Percentiles rank a stretch among this genome's conserved stretches.
phyloP scores from a whole-genome alignment of 495 filamentous ascomycete genomes.

The Neurospora sublineolata region DNA sequence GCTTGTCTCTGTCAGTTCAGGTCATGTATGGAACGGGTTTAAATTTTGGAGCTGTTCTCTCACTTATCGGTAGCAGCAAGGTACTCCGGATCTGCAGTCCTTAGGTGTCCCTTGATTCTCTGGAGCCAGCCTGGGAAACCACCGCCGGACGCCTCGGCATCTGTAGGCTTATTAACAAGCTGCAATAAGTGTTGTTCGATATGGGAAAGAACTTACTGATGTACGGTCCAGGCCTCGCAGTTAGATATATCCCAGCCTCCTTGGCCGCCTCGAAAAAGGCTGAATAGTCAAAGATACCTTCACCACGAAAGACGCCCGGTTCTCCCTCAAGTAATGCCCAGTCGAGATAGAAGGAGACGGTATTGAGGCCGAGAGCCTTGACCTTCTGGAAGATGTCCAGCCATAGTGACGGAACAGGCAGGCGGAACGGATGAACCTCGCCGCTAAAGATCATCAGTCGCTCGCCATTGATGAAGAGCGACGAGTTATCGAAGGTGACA shows the following conservation, averaged over 20 bases:
- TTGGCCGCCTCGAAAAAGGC: slow-evolving; percentile 63
- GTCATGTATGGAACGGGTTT: not conserved
- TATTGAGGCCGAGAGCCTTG: slow-evolving; percentile 64
- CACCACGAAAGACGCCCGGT: slow-evolving; percentile 52
- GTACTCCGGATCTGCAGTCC: slow-evolving; percentile 48
- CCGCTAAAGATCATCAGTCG: slow-evolving; percentile 61
- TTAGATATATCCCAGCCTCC: slow-evolving; percentile 59
- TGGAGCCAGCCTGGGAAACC: slow-evolving; percentile 39
- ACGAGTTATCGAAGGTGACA: slow-evolving; percentile 67
- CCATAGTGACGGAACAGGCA: slow-evolving; percentile 62
- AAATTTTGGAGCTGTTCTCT: slow-evolving; percentile 5
- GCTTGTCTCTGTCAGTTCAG: not conserved
- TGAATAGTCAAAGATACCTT: slow-evolving; percentile 57
- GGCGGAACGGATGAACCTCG: slow-evolving; percentile 63
- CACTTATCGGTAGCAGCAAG: slow-evolving; percentile 52
- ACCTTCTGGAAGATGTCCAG: slow-evolving; percentile 72
- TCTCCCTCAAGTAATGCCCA: slow-evolving; percentile 76
- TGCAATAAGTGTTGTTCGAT: not conserved
- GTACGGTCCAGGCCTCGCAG: slow-evolving; percentile 53
- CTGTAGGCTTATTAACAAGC: slow-evolving; percentile 25
- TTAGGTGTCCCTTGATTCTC: slow-evolving; percentile 47
- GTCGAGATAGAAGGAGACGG: slow-evolving; percentile 63
- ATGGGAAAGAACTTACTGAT: slow-evolving; percentile 11
- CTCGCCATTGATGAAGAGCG: slow-evolving; percentile 60
- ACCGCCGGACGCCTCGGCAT: slow-evolving; percentile 45